These are phyloP conservation scores for Capronia epimyces DNA, from an alignment of 2,329 filamentous ascomycete genomes.

Conservation along the genomic window DNA sequence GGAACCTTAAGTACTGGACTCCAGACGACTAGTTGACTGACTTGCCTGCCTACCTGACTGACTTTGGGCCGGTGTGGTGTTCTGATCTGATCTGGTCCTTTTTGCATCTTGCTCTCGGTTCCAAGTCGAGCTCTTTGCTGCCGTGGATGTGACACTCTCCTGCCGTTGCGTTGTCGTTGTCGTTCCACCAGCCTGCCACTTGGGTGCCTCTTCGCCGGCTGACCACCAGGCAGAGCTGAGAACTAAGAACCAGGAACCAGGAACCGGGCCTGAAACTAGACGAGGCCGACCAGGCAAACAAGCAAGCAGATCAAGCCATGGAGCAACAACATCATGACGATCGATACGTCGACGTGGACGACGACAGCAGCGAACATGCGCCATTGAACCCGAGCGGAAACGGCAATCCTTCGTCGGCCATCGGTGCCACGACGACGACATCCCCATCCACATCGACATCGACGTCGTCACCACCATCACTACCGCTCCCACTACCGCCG, in stretches of 20 bases:
- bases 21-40: too few relatives aligned
- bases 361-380: background rate
- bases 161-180: background rate
- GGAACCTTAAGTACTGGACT: background rate
- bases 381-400: background rate
- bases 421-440: too few relatives aligned
- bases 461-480: background rate
- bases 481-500: too few relatives aligned
- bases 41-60: background rate
- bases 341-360: background rate
- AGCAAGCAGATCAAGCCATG: background rate
- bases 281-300: too few relatives aligned
- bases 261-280: too few relatives aligned
- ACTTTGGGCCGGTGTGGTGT: background rate
- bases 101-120: background rate
- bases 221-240: background rate
- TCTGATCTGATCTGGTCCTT: too few relatives aligned
- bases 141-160: background rate
- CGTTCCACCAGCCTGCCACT: background rate
- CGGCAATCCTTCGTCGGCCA: background rate
- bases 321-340: background rate
- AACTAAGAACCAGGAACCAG: too few relatives aligned
- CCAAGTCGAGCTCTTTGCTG: background rate
- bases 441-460: background rate
- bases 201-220: background rate